These are phyloP conservation scores for Simmondsia chinensis DNA, from an alignment of 148 eudicot species.

Conservation along the genomic window DNA sequence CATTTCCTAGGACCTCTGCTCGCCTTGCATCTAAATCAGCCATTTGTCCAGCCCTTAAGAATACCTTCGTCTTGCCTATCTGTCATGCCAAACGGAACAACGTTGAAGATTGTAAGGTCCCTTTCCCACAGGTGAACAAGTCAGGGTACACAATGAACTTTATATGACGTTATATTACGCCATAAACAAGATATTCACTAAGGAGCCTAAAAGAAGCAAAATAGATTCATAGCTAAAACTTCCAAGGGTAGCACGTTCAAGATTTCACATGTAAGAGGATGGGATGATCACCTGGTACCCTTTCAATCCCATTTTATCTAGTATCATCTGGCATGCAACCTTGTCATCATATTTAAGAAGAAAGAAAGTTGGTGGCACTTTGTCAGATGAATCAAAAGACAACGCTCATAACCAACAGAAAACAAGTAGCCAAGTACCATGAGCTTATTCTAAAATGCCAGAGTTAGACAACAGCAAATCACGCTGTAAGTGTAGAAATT, in stretches of 20 bases:
- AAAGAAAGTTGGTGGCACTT: background rate
- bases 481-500: too few relatives aligned
- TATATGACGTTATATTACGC: too few relatives aligned
- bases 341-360: slow-evolving; percentile 64
- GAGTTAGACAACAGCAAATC: too few relatives aligned
- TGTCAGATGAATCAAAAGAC: background rate
- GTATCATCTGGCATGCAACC: slow-evolving; percentile 79
- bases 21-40: slow-evolving; percentile 96
- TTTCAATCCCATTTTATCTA: slow-evolving; percentile 85
- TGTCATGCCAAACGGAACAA: slow-evolving; percentile 28
- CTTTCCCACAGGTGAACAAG: too few relatives aligned
- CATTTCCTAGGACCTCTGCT: slow-evolving; percentile 85
- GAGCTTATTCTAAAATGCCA: too few relatives aligned
- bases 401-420: background rate
- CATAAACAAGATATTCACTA: too few relatives aligned
- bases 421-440: background rate
- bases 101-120: too few relatives aligned
- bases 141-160: too few relatives aligned
- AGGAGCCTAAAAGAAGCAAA: too few relatives aligned
- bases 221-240: too few relatives aligned
- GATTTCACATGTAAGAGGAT: background rate
- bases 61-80: slow-evolving; percentile 96
- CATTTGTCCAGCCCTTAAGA: slow-evolving; percentile 99
- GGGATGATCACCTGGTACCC: slow-evolving; percentile 78
- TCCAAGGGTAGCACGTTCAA: background rate